These are phyloP conservation scores for Aspergillus terreus DNA, from an alignment of 2,329 filamentous ascomycete species.

Conservation along the genomic window DNA sequence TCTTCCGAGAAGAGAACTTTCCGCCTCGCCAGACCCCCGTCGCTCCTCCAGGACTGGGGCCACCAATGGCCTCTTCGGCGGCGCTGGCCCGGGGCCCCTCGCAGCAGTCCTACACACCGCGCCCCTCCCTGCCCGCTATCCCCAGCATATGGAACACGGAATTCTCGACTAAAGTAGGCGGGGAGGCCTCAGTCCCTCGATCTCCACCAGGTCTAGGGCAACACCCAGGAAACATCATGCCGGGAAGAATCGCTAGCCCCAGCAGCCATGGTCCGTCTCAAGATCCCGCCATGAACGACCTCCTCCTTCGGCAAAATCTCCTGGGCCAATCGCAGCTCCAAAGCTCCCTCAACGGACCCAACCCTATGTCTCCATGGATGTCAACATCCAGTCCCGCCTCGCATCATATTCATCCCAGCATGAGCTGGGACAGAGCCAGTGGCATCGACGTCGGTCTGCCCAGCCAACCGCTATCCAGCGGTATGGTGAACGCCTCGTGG, in stretches of 20 bases:
- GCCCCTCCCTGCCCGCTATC: conserved; percentile 28
- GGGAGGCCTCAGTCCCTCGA: conserved; percentile 37
- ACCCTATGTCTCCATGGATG: conserved; percentile 24
- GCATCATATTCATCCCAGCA: conserved; percentile 14
- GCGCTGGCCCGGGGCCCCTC: conserved; percentile 19
- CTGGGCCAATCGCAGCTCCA: conserved; percentile 23
- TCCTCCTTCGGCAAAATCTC: conserved; percentile 25
- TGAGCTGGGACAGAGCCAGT: conserved; percentile 23
- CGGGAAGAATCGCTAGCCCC: conserved; percentile 12
- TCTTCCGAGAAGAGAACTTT: conserved; percentile 20
- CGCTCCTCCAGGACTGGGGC: conserved; percentile 32
- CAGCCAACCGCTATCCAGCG: conserved; percentile 25
- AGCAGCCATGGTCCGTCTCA: conserved; percentile 21
- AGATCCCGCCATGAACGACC: conserved; percentile 24
- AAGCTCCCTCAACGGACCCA: conserved; percentile 16
- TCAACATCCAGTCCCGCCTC: conserved; percentile 14
- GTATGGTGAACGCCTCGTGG: conserved; percentile 28
- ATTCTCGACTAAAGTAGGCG: conserved; percentile 42
- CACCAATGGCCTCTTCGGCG: conserved; percentile 17
- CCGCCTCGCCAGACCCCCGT: conserved; percentile 25
- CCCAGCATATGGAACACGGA: conserved; percentile 45
- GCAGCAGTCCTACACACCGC: conserved; percentile 31
- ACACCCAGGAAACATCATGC: conserved; percentile 8
- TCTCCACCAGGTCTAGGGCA: conserved; percentile 35
- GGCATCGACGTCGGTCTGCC: conserved; percentile 15